These are phyloP conservation scores for Porcisia hertigi DNA, from an alignment of 208 protist species.

Conservation along the genomic window DNA sequence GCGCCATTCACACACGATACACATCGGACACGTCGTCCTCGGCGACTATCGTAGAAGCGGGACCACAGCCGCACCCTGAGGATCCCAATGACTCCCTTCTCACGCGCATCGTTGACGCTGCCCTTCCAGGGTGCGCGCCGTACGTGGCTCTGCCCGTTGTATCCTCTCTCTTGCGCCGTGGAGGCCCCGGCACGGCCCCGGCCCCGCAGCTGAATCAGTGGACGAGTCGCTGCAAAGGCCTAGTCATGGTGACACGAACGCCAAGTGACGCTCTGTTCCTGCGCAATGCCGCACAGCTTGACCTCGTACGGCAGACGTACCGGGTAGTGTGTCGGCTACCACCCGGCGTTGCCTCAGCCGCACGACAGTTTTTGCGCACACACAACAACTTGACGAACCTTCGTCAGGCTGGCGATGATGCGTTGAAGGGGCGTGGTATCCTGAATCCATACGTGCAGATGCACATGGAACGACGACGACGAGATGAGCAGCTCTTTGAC, in stretches of 20 bases:
- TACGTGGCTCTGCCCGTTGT: slow-evolving; percentile 27
- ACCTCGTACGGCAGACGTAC: slow-evolving; percentile 58
- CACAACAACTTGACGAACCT: neutral
- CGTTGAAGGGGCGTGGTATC: neutral
- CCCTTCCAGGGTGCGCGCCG: slow-evolving; percentile 39
- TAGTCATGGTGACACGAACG: slow-evolving; percentile 45
- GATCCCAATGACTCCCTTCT: slow-evolving; percentile 67
- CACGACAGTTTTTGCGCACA: slow-evolving; percentile 8
- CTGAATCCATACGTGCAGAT: slow-evolving; percentile 46
- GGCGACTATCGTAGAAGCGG: slow-evolving; percentile 6
- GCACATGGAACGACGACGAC: slow-evolving; percentile 18
- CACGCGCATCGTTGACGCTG: slow-evolving; percentile 39
- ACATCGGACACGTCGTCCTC: neutral
- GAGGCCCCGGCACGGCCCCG: neutral
- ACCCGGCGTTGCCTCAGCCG: slow-evolving; percentile 31
- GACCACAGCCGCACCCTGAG: slow-evolving; percentile 18
- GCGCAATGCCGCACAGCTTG: slow-evolving; percentile 59
- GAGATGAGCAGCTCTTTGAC: neutral
- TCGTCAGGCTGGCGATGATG: neutral
- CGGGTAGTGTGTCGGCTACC: slow-evolving; percentile 74
- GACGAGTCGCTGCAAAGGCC: slow-evolving; percentile 54
- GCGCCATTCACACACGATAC: slow-evolving; percentile 27
- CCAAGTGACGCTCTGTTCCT: slow-evolving; percentile 57
- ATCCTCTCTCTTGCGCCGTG: slow-evolving; percentile 29
- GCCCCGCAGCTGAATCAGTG: slow-evolving; percentile 49